A percentile compares a stretch with the other conserved stretches of the same genome.
These are phyloP conservation scores for Solidago caesia DNA, from an alignment of 129 eudicot genomes.

Conservation along the genomic window DNA sequence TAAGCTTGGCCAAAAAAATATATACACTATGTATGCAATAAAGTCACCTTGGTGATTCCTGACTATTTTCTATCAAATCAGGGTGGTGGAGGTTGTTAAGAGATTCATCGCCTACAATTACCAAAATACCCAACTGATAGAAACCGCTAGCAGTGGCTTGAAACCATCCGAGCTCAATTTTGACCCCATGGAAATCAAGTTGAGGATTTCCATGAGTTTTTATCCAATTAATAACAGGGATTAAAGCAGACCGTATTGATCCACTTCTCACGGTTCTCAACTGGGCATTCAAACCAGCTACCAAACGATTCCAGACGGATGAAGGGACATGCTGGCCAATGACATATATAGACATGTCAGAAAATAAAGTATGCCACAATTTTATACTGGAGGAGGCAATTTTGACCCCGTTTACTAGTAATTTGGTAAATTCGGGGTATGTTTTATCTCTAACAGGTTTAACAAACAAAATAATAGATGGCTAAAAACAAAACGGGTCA, in stretches of 20 bases:
- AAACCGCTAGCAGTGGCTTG: conserved; percentile 87
- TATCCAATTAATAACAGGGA: conserved; percentile 70
- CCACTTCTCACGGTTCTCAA: conserved; percentile 73
- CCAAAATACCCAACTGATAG: conserved; percentile 83
- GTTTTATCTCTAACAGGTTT: not conserved
- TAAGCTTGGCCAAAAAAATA: too few relatives aligned
- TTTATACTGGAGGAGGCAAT: not conserved
- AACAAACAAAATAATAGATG: not conserved
- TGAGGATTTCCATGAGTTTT: conserved; percentile 78
- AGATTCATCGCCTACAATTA: conserved; percentile 53
- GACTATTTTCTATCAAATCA: conserved; percentile 40
- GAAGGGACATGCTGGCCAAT: conserved; percentile 74
- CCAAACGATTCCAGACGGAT: conserved; percentile 79
- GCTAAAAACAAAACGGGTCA: conserved; percentile 5
- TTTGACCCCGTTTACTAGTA: not conserved
- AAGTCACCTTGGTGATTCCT: conserved; percentile 59
- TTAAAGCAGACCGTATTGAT: conserved; percentile 58
- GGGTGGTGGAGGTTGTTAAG: conserved; percentile 45
- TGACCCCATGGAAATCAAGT: conserved; percentile 80
- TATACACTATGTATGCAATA: not conserved
- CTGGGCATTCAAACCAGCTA: conserved; percentile 82
- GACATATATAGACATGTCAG: conserved; percentile 22
- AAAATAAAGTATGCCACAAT: conserved; percentile 7
- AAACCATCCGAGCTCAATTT: conserved; percentile 82
- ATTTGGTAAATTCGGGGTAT: not conserved